Percentiles rank a stretch among this genome's conserved stretches.
phyloP scores from a whole-genome alignment of 2,329 filamentous ascomycete genomes.

The Nigrograna mackinnonii region DNA sequence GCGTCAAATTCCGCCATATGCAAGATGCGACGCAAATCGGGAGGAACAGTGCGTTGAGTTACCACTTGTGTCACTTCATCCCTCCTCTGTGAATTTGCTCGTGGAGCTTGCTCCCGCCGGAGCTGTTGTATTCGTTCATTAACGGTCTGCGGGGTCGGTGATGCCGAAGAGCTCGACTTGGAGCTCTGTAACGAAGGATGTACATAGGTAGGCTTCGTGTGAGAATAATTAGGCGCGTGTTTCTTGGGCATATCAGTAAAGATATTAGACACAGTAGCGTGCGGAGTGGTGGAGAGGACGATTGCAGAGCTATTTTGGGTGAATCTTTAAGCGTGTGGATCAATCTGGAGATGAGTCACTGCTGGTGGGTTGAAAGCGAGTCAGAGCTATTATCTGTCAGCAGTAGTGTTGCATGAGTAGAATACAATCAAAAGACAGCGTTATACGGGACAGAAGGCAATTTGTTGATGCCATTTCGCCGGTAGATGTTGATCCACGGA shows the following conservation, averaged over 20 bases:
- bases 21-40: slow-evolving; percentile 47
- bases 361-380: too few species aligned
- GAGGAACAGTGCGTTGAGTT: slow-evolving; percentile 48
- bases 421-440: too few species aligned
- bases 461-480: too few species aligned
- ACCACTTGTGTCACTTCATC: slow-evolving; percentile 48
- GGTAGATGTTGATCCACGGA: too few species aligned
- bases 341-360: too few species aligned
- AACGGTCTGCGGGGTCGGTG: slow-evolving; percentile 40
- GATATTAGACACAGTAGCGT: too few species aligned
- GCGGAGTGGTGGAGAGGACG: too few species aligned
- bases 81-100: slow-evolving; percentile 44
- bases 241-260: slow-evolving; percentile 57
- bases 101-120: slow-evolving; percentile 45
- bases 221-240: slow-evolving; percentile 45
- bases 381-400: too few species aligned
- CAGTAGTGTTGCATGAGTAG: too few species aligned
- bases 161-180: slow-evolving; percentile 21
- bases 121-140: slow-evolving; percentile 53
- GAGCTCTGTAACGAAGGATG: slow-evolving; percentile 40
- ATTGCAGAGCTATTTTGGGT: too few species aligned
- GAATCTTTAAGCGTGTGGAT: too few species aligned
- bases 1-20: slow-evolving; percentile 50
- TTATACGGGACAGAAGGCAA: too few species aligned
- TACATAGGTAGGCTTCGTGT: slow-evolving; percentile 44